Evolutionary conservation across 371 early-diverging fungal species (phyloP).

Genomic region (Massospora cicadina): DNA sequence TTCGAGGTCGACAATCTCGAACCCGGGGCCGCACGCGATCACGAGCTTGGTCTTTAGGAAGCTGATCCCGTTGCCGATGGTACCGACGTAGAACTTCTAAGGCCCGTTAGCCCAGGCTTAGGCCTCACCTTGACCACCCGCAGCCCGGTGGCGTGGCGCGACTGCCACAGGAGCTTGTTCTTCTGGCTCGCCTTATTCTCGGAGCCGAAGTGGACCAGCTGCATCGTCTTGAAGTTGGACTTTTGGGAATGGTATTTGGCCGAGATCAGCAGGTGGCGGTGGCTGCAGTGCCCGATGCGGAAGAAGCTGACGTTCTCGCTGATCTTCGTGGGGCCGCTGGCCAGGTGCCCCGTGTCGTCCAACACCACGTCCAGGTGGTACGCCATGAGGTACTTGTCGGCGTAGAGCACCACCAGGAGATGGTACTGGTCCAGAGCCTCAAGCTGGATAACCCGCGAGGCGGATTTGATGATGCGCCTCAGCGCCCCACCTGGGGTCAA

Average conservation of each 20-base stretch:
- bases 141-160: background rate
- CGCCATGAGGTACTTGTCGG: conserved; percentile 4
- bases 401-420: conserved; percentile 50
- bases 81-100: conserved; percentile 76
- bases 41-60: conserved; percentile 62
- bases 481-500: background rate
- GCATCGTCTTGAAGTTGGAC: conserved; percentile 6
- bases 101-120: background rate
- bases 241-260: conserved; percentile 1
- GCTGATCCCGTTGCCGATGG: conserved; percentile 56
- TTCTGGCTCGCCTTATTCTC: background rate
- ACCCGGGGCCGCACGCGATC: conserved; percentile 74
- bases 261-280: conserved; percentile 10
- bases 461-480: conserved; percentile 31
- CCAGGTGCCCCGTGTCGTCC: conserved; percentile 19
- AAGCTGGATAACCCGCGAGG: conserved; percentile 65
- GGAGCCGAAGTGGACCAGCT: background rate
- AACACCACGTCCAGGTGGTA: conserved; percentile 51
- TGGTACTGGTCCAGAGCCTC: conserved; percentile 56
- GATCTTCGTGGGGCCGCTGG: conserved; percentile 36
- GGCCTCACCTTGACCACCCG: conserved; percentile 4
- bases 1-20: conserved; percentile 77
- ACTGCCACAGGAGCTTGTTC: conserved; percentile 7
- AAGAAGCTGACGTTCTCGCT: conserved; percentile 63
- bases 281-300: conserved; percentile 52